Evolutionary conservation across 2,329 filamentous ascomycete genomes (phyloP).

Genomic region (Botrytis galanthina): DNA sequence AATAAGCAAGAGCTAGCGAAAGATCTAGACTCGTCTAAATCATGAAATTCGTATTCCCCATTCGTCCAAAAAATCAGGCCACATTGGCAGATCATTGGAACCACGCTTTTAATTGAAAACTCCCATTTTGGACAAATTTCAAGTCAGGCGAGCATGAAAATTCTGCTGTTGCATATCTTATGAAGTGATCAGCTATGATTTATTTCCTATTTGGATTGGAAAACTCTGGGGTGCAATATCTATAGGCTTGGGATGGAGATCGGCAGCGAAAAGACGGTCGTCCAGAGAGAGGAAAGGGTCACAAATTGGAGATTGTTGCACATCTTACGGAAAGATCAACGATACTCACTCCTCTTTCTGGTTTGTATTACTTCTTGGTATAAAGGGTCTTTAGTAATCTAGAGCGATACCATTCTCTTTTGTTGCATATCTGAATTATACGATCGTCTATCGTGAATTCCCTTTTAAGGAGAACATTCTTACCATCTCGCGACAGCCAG

Average conservation of each 20-base stretch:
- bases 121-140: not conserved
- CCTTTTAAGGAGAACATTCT: conserved; percentile 1
- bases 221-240: not conserved
- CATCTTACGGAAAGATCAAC: conserved; percentile 11
- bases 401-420: not conserved
- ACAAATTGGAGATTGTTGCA: conserved; percentile 11
- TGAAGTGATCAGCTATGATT: not conserved
- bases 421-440: conserved; percentile 13
- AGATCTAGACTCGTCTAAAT: conserved; percentile 17
- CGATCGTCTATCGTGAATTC: conserved; percentile 15
- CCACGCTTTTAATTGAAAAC: conserved; percentile 9
- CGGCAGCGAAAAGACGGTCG: not conserved
- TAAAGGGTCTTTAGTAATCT: not conserved
- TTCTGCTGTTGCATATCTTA: not conserved
- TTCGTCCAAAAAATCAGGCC: conserved; percentile 16
- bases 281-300: not conserved
- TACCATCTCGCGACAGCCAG: not conserved
- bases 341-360: conserved; percentile 1
- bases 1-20: conserved; percentile 12
- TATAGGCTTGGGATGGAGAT: not conserved
- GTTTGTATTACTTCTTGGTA: not conserved
- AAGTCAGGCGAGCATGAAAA: not conserved
- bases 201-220: not conserved
- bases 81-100: conserved; percentile 14
- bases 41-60: conserved; percentile 14